These are phyloP conservation scores for Dacryopinax spathularia DNA, from an alignment of 768 basidiomycete species.

Conservation along the genomic window DNA sequence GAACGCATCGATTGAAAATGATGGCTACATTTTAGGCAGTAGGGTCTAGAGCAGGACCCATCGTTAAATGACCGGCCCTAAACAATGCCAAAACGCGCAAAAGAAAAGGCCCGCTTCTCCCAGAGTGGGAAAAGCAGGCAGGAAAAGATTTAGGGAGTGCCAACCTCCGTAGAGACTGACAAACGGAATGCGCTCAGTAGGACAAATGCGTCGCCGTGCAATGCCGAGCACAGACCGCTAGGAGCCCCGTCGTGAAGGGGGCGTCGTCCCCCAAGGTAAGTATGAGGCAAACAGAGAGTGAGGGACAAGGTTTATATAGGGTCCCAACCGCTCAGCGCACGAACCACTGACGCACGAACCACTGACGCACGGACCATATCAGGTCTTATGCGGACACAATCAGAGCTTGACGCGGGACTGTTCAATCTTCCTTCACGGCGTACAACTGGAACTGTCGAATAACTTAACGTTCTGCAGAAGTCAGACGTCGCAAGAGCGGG, in stretches of 20 bases:
- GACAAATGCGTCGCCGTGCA: slow-evolving; percentile 2
- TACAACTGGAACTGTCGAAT: too few relatives aligned
- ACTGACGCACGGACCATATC: too few relatives aligned
- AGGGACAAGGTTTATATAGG: not conserved
- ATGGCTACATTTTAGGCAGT: too few relatives aligned
- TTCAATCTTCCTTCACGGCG: too few relatives aligned
- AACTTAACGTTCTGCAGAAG: too few relatives aligned
- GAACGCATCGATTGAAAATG: too few relatives aligned
- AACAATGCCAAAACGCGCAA: not conserved
- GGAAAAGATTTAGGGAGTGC: slow-evolving; percentile 4
- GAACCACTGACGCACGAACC: not conserved
- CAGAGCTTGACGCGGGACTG: too few relatives aligned
- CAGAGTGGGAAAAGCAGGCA: slow-evolving; percentile 2
- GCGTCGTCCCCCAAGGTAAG: slow-evolving; percentile 3
- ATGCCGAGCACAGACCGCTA: not conserved
- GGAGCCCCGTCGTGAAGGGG: slow-evolving; percentile 1
- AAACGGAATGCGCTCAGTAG: not conserved
- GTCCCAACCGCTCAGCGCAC: not conserved
- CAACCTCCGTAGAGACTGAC: slow-evolving; percentile 1
- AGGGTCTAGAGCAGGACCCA: too few relatives aligned
- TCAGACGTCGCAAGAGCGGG: too few relatives aligned
- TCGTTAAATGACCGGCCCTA: not conserved
- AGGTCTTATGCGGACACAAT: too few relatives aligned
- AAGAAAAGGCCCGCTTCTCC: slow-evolving; percentile 2
- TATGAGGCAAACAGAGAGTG: not conserved